phyloP scores from a whole-genome alignment of 2,329 filamentous ascomycete species.

The Blumeria graminis region DNA sequence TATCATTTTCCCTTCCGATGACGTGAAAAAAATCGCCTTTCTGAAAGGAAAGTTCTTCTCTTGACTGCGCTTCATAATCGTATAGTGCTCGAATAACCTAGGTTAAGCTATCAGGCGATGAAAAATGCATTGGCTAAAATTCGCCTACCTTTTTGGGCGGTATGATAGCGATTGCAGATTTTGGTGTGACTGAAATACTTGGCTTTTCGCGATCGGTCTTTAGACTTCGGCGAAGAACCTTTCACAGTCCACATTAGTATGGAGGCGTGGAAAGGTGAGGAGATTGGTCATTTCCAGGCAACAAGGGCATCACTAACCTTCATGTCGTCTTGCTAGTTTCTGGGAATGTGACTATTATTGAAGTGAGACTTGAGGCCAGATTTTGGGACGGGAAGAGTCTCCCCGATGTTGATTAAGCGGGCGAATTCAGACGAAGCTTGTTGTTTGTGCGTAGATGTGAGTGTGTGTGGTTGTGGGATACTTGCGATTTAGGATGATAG shows the following conservation, averaged over 20 bases:
- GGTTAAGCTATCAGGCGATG: slow-evolving; percentile 3
- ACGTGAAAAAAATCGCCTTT: slow-evolving; percentile 97
- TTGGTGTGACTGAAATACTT: slow-evolving; percentile 41
- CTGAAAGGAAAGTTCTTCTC: slow-evolving; percentile 69
- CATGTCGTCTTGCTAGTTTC: no score
- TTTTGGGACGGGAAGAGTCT: no score
- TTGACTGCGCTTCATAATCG: slow-evolving; percentile 58
- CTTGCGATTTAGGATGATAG: no score
- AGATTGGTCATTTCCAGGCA: no score
- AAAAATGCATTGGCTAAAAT: background rate
- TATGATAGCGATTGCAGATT: slow-evolving; percentile 44
- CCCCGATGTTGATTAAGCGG: no score
- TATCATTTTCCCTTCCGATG: slow-evolving; percentile 81
- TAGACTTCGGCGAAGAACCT: slow-evolving; percentile 42
- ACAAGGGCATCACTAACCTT: no score
- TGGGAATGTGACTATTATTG: no score
- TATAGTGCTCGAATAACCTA: slow-evolving; percentile 95
- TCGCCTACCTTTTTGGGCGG: slow-evolving; percentile 44
- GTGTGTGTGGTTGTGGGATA: no score
- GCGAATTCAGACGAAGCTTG: no score
- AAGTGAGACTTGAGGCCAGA: no score
- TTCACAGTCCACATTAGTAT: slow-evolving; percentile 4
- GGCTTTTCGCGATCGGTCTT: slow-evolving; percentile 45
- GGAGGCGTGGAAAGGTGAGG: no score
- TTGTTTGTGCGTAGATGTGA: no score